Conservation (phyloP, 78 protist genomes). For the Dictyostelium intermedium region DNA sequence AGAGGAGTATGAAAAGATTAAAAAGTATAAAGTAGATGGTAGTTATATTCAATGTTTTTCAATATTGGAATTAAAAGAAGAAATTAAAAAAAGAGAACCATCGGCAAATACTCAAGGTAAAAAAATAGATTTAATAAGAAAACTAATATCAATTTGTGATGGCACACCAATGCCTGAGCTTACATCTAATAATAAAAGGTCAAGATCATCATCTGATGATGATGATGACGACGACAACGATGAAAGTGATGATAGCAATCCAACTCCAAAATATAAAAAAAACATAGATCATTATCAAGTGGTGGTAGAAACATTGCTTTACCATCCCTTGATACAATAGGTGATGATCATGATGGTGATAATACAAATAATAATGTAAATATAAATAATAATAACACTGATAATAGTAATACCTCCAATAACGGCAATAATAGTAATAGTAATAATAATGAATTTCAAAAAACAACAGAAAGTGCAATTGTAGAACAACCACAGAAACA, state of each 20-base stretch:
- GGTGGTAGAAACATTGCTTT: too few species aligned
- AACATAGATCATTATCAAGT: too few species aligned
- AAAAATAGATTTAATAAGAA: not conserved
- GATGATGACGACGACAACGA: not conserved
- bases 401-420: too few species aligned
- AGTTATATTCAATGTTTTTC: not conserved
- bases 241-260: not conserved
- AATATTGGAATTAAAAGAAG: not conserved
- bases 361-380: too few species aligned
- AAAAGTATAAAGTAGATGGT: not conserved
- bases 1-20: not conserved
- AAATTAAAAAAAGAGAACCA: not conserved
- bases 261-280: too few species aligned
- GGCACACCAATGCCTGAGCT: not conserved
- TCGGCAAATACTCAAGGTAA: not conserved
- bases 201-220: not conserved
- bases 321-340: too few species aligned
- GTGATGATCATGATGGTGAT: too few species aligned
- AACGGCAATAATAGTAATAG: too few species aligned
- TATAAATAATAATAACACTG: too few species aligned
- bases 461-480: too few species aligned
- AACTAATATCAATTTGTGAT: not conserved
- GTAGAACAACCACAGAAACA: not conserved
- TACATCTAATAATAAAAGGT: not conserved
- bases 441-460: too few species aligned